Conservation (phyloP, 768 basidiomycete species). For the Macrolepiota fuliginosa region DNA sequence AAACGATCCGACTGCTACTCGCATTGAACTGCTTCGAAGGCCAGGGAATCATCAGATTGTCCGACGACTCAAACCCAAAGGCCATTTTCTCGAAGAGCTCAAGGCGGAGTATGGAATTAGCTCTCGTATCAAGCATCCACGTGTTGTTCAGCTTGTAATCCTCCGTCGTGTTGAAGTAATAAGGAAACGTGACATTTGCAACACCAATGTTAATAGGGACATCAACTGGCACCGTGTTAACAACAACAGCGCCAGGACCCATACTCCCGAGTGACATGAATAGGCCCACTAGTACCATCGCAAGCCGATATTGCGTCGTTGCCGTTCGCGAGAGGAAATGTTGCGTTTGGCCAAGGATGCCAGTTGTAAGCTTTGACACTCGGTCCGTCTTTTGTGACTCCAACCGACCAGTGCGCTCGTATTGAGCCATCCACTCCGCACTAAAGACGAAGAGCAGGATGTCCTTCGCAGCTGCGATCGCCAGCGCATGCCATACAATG, state of each 20-base stretch:
- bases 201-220: neutral
- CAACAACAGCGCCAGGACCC: neutral
- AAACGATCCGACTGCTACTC: neutral
- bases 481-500: constrained; percentile 3
- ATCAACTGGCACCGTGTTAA: neutral
- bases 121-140: neutral
- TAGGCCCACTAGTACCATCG: neutral
- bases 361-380: neutral
- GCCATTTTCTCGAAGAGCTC: constrained; percentile 1
- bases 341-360: neutral
- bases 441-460: neutral
- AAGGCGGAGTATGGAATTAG: neutral
- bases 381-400: neutral
- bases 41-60: constrained; percentile 1
- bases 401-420: neutral
- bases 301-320: neutral
- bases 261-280: neutral
- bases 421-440: neutral
- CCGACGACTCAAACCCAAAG: neutral
- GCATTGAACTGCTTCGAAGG: neutral
- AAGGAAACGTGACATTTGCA: neutral
- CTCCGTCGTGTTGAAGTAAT: neutral
- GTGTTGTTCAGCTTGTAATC: too few relatives aligned
- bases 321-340: neutral
- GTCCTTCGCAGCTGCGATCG: neutral